Percentiles rank a stretch among this genome's conserved stretches.
These are phyloP conservation scores for Suillus hirtellus DNA, from an alignment of 768 basidiomycete species.

Conservation along the genomic window DNA sequence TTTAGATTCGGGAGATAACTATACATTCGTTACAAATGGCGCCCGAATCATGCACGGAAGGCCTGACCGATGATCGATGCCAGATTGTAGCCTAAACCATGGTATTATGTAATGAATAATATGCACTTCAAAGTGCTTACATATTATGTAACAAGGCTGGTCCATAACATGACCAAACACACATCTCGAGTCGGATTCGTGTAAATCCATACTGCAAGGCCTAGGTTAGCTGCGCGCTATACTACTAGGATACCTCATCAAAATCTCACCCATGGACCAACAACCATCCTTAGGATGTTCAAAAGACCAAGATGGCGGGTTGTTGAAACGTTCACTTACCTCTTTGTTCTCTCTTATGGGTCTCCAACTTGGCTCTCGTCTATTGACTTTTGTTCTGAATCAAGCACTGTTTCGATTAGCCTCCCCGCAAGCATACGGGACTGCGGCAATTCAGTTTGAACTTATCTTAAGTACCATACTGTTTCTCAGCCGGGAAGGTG, in stretches of 20 bases:
- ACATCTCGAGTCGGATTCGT: background rate
- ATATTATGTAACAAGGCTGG: background rate
- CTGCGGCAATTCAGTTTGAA: slow-evolving; percentile 93
- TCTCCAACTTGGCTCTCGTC: slow-evolving; percentile 81
- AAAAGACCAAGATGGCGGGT: slow-evolving; percentile 13
- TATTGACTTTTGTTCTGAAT: slow-evolving; percentile 87
- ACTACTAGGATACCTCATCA: background rate
- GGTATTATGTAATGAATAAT: no score
- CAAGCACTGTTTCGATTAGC: slow-evolving; percentile 83
- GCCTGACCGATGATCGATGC: no score
- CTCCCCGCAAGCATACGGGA: slow-evolving; percentile 84
- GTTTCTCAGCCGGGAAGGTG: slow-evolving; percentile 91
- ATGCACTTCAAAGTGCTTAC: no score
- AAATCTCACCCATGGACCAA: background rate
- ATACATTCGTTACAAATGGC: no score
- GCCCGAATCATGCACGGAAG: no score
- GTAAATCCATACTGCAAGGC: no score
- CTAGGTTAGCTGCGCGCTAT: no score
- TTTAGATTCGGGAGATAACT: no score
- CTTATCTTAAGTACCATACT: slow-evolving; percentile 86
- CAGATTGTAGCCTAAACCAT: no score
- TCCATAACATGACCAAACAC: slow-evolving; percentile 7
- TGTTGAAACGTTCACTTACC: slow-evolving; percentile 35
- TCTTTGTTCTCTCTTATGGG: slow-evolving; percentile 70
- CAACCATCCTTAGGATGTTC: background rate